A percentile compares a stretch with the other conserved stretches of the same genome.
These are phyloP conservation scores for Trichoderma sp. DNA, from an alignment of 2,329 filamentous ascomycete species.

Conservation along the genomic window DNA sequence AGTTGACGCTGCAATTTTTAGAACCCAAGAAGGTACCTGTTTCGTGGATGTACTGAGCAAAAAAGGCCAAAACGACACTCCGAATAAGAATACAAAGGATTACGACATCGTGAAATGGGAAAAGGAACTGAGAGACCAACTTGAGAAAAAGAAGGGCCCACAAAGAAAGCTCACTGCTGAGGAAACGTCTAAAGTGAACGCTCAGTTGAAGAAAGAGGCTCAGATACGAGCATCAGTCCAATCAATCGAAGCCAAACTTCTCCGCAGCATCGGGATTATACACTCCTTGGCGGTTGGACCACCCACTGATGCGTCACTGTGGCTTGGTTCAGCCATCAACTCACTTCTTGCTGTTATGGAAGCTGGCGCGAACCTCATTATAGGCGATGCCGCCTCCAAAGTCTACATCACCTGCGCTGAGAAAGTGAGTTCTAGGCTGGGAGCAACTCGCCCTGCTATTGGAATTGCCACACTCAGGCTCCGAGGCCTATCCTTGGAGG, in stretches of 20 bases:
- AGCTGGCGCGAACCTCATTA: slow-evolving; percentile 77
- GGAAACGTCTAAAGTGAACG: slow-evolving; percentile 86
- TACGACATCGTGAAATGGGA: slow-evolving; percentile 98
- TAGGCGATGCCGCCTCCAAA: slow-evolving; percentile 75
- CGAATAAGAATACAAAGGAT: slow-evolving; percentile 90
- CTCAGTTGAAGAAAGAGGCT: slow-evolving; percentile 84
- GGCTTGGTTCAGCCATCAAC: slow-evolving; percentile 82
- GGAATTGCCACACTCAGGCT: slow-evolving; percentile 84
- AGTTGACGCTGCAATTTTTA: slow-evolving; percentile 88
- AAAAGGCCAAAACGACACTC: slow-evolving; percentile 67
- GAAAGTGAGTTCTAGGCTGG: slow-evolving; percentile 72
- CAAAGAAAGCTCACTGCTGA: slow-evolving; percentile 89
- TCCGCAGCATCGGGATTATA: slow-evolving; percentile 84
- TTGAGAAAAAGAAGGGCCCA: slow-evolving; percentile 91
- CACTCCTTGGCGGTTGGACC: slow-evolving; percentile 79
- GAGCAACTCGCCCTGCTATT: slow-evolving; percentile 76
- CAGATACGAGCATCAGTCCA: slow-evolving; percentile 74
- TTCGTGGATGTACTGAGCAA: slow-evolving; percentile 91
- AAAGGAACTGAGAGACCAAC: slow-evolving; percentile 79
- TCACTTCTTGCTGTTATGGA: slow-evolving; percentile 73
- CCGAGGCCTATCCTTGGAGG: slow-evolving; percentile 71
- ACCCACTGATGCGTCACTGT: slow-evolving; percentile 82
- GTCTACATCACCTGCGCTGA: slow-evolving; percentile 81
- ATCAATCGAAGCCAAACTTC: slow-evolving; percentile 67
- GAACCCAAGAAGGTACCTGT: slow-evolving; percentile 82